phyloP scores from a whole-genome alignment of 768 basidiomycete genomes.

The Mycena epipterygia region DNA sequence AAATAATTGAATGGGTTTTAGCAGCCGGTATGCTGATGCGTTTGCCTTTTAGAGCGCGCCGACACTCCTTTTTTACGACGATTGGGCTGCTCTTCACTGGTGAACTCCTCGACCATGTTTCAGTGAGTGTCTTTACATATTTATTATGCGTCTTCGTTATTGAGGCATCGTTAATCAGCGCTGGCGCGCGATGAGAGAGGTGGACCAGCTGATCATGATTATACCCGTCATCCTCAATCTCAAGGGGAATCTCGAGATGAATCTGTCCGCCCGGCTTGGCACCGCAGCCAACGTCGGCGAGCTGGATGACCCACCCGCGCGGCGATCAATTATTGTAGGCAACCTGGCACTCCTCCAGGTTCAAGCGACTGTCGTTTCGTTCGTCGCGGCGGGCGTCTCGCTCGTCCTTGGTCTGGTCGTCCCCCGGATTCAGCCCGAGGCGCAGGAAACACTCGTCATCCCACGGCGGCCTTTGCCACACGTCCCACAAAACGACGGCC shows the following conservation, averaged over 20 bases:
- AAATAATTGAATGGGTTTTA: constrained; percentile 1
- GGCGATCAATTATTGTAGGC: constrained; percentile 79
- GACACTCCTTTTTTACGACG: constrained; percentile 86
- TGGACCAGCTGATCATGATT: constrained; percentile 97
- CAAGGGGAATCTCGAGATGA: constrained; percentile 99
- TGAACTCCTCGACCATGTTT: constrained; percentile 88
- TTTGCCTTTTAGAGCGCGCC: constrained; percentile 77
- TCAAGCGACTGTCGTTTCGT: constrained; percentile 91
- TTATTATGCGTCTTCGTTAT: not conserved
- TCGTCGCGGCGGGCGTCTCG: constrained; percentile 84
- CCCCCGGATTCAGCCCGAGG: constrained; percentile 51
- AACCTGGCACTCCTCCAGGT: constrained; percentile 92
- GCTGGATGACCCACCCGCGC: constrained; percentile 77
- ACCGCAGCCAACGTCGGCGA: constrained; percentile 96
- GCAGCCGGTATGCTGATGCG: not conserved
- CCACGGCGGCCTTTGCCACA: constrained; percentile 30
- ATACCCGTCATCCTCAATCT: constrained; percentile 95
- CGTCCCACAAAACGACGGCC: constrained; percentile 29
- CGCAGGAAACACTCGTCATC: constrained; percentile 13
- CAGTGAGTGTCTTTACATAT: constrained; percentile 62
- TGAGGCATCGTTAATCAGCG: constrained; percentile 60
- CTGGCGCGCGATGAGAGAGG: constrained; percentile 90
- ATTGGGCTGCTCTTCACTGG: constrained; percentile 92
- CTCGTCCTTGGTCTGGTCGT: constrained; percentile 79
- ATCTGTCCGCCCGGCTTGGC: constrained; percentile 93